Base-by-base conservation (phyloP, 2,329 filamentous ascomycete species). In the Diaporthe nobilis region DNA sequence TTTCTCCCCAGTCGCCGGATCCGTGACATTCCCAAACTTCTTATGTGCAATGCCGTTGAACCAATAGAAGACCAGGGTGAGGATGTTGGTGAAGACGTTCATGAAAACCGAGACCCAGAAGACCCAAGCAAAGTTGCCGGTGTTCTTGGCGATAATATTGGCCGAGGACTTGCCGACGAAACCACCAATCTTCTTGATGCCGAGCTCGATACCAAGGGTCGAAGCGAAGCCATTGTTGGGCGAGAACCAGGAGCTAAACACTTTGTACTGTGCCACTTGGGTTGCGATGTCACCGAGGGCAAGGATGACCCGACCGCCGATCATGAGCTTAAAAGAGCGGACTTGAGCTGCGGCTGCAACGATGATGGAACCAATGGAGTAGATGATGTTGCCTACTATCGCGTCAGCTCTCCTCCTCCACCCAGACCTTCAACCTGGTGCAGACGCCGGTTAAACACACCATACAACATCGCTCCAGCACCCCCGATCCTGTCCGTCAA, bases 221-320 rank as follows among this genome's bases (percentile, higher is more conserved):
- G 90, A 90, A 0, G 90, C 91, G 79, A 92, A 92, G 1, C 91
- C 91, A 74, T 90, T 87, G 10, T 86, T 90, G 0, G 91, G 91
- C 0, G 90, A 86, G 77, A 92, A 92, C 91, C 91, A 92, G 0
- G 89, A 91, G 0, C 89, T 91, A 78, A 92, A 92, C 77, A 92
- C 88, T 76, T 92, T 91, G 80, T 92, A 92, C 80, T 92, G 90
- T 0, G 91, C 91, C 42, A 92, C 86, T 78, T 92, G 90, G 0
- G 91, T 92, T 0, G 91, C 89, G 28, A 92, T 90, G 76, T 92
- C 91, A n/a, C 91, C 91, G 0, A 92, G 81, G 0, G 90, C 87
- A 39, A 89, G 85, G 17, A 92, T 82, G 1, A 92, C 83, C 49
- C 87, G 82, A 1, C 90, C 91, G 22, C 85, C 86, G 51, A 92